phyloP scores from a whole-genome alignment of 1,139 yeast genomes.

The Debaryomyces subglobosus region DNA sequence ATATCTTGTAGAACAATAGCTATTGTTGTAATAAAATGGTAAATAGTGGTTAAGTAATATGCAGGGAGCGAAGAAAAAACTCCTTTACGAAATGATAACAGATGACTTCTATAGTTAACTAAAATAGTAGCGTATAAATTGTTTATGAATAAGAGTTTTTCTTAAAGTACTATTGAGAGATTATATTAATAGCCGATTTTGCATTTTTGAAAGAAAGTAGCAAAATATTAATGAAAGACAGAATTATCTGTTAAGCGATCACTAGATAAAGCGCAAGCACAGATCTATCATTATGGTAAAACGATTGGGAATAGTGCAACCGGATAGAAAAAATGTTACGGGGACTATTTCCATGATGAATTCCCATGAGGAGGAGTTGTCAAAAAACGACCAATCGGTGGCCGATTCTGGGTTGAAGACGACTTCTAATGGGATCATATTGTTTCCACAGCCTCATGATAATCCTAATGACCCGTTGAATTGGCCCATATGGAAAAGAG shows the following conservation, averaged over 20 bases:
- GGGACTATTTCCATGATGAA: constrained; percentile 50
- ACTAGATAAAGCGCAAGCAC: neutral
- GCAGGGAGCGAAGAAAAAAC: constrained; percentile 2
- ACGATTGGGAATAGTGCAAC: constrained; percentile 45
- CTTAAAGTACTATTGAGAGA: neutral
- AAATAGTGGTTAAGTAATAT: neutral
- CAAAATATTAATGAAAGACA: neutral
- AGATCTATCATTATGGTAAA: neutral
- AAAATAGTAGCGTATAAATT: neutral
- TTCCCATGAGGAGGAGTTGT: constrained; percentile 20
- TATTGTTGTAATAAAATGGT: neutral
- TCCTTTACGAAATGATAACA: neutral
- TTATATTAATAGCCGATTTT: neutral
- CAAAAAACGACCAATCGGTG: constrained; percentile 13
- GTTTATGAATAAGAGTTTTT: neutral
- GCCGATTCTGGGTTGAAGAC: constrained; percentile 35
- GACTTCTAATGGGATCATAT: constrained; percentile 55
- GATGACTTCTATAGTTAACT: neutral
- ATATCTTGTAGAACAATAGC: neutral
- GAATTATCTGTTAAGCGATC: neutral
- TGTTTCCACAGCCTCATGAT: constrained; percentile 76
- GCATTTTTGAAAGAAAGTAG: neutral
- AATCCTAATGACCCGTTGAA: constrained; percentile 77
- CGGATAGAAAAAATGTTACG: constrained; percentile 43
- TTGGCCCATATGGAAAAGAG: constrained; percentile 67